These are phyloP conservation scores for Macroventuria anomochaeta DNA, from an alignment of 2,329 filamentous ascomycete species.

Conservation along the genomic window DNA sequence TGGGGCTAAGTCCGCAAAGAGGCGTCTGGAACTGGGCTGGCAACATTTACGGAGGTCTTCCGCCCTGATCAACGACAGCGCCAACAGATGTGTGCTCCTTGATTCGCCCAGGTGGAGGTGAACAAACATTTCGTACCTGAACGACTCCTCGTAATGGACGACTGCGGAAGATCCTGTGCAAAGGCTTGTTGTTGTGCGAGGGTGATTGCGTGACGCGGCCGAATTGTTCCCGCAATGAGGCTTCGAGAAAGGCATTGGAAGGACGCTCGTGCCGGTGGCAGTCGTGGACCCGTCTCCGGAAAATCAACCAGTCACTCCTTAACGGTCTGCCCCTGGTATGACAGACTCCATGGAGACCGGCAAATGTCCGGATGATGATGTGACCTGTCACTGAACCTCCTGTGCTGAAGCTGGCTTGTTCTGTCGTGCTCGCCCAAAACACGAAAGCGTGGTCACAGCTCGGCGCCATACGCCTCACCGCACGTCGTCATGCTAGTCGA, in stretches of 20 bases:
- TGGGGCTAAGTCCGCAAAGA: conserved; percentile 27
- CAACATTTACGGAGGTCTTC: conserved; percentile 10
- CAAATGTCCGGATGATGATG: conserved; percentile 5
- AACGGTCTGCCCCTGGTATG: conserved; percentile 10
- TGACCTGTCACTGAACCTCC: conserved; percentile 15
- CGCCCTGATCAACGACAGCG: conserved; percentile 19
- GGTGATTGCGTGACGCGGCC: conserved; percentile 10
- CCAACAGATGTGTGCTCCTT: conserved; percentile 4
- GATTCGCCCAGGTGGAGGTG: background rate
- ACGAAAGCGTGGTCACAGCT: conserved; percentile 12
- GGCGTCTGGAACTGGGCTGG: conserved; percentile 21
- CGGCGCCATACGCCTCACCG: conserved; percentile 19
- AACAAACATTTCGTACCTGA: background rate
- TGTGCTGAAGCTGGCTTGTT: conserved; percentile 10
- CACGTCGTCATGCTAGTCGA: conserved; percentile 15
- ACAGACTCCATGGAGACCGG: conserved; percentile 11
- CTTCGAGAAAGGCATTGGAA: conserved; percentile 38
- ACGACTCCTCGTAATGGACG: background rate
- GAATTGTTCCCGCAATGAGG: conserved; percentile 26
- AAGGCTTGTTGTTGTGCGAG: background rate
- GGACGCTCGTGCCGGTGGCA: conserved; percentile 37
- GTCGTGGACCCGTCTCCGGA: conserved; percentile 7
- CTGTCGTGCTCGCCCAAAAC: conserved; percentile 23
- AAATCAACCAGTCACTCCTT: conserved; percentile 18
- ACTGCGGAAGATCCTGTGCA: background rate